A percentile compares a stretch with the other conserved stretches of the same genome.
phyloP scores from a whole-genome alignment of 202 grass and related monocot genomes.

The Elaeis oleifera region DNA sequence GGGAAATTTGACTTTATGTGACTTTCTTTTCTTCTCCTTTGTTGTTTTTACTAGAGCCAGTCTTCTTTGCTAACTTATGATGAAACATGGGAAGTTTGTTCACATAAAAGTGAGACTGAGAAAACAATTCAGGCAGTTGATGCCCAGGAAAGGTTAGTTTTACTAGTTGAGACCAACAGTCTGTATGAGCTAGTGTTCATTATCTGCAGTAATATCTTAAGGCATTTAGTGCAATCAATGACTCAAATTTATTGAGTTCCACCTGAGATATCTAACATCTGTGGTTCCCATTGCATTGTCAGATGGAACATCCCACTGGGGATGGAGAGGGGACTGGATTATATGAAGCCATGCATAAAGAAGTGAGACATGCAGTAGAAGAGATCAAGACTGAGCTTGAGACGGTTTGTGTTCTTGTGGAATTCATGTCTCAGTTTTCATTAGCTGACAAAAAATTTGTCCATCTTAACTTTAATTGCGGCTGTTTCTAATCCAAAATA shows the following conservation, averaged over 20 bases:
- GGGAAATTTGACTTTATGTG: too few species aligned
- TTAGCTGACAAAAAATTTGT: too few species aligned
- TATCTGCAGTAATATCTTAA: slow-evolving; percentile 10
- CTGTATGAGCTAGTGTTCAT: background rate
- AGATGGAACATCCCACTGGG: slow-evolving; percentile 27
- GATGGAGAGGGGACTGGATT: slow-evolving; percentile 34
- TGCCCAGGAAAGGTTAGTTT: slow-evolving; percentile 50
- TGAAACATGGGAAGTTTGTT: slow-evolving; percentile 48
- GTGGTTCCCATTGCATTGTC: slow-evolving; percentile 11
- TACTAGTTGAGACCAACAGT: background rate
- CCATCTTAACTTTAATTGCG: too few species aligned
- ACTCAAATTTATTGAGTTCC: too few species aligned
- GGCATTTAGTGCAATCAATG: too few species aligned
- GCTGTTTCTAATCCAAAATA: too few species aligned
- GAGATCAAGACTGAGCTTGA: slow-evolving; percentile 81
- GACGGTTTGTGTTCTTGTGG: slow-evolving; percentile 23
- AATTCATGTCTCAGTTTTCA: too few species aligned
- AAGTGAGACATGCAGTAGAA: slow-evolving; percentile 81
- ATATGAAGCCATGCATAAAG: slow-evolving; percentile 70
- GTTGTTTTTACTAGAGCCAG: slow-evolving; percentile 47
- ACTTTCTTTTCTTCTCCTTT: background rate
- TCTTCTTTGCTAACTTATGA: slow-evolving; percentile 86
- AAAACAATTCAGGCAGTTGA: slow-evolving; percentile 42
- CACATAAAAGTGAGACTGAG: slow-evolving; percentile 32
- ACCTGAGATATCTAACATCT: background rate